Evolutionary conservation across 805 yeast species (phyloP).

Genomic region (Candida easanensis): DNA sequence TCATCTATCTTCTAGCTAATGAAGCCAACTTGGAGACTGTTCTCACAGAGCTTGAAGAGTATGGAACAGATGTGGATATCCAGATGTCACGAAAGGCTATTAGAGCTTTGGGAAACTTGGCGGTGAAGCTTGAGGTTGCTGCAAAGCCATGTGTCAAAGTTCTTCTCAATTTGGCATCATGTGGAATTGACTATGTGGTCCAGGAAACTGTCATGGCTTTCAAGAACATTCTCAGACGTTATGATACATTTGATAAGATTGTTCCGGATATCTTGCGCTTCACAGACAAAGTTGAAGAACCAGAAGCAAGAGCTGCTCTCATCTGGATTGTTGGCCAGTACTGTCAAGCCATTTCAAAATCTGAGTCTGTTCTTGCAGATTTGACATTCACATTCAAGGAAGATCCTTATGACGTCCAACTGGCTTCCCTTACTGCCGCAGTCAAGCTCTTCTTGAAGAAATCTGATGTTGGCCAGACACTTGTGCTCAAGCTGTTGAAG

Average conservation of each 20-base stretch:
- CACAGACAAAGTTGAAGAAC: constrained; percentile 59
- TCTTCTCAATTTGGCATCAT: constrained; percentile 54
- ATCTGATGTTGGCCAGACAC: constrained; percentile 51
- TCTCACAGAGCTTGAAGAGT: constrained; percentile 74
- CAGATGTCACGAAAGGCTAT: constrained; percentile 87
- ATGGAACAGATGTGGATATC: constrained; percentile 83
- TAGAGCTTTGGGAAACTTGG: constrained; percentile 85
- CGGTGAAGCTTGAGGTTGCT: constrained; percentile 66
- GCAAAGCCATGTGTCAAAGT: constrained; percentile 64
- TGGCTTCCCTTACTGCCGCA: constrained; percentile 67
- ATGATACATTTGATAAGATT: constrained; percentile 55
- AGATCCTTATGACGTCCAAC: constrained; percentile 73
- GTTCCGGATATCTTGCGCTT: constrained; percentile 40
- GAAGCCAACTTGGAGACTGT: constrained; percentile 58
- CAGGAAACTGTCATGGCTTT: constrained; percentile 80
- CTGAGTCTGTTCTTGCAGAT: constrained; percentile 39
- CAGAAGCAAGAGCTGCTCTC: constrained; percentile 74
- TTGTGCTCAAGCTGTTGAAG: constrained; percentile 59
- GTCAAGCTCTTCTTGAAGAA: constrained; percentile 62
- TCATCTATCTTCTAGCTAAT: constrained; percentile 75
- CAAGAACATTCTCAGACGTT: constrained; percentile 72
- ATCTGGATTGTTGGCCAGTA: constrained; percentile 85
- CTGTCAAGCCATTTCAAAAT: constrained; percentile 44
- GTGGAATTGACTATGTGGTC: constrained; percentile 68
- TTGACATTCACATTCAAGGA: constrained; percentile 48